Base-by-base conservation (phyloP, 2,329 filamentous ascomycete species). In the Eurotiales sp. region DNA sequence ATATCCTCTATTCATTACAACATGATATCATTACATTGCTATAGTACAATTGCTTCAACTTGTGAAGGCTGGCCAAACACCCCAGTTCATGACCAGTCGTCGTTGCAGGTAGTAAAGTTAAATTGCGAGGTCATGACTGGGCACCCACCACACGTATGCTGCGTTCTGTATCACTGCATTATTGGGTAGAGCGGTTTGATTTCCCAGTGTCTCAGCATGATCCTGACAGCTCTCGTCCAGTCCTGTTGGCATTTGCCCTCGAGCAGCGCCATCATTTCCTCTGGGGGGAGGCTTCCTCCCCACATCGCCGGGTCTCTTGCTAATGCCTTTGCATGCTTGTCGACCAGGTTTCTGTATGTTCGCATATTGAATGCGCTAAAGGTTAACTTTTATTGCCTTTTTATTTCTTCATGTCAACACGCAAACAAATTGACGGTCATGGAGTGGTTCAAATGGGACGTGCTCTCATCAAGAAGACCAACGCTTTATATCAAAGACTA, bases 191-290 rank as follows among this genome's bases (percentile, higher is more conserved):
- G 22, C 3, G 86, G 86, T 4, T 82, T 72, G 1, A 70, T 69
- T 8, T 79, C 71, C 87, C 86, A 90, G 63, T 89, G 84, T 50
- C 81, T 71, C 54, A 90, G 70, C 82, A 90, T 83, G 50, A 79
- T 80, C 30, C 77, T 71, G 22, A 89, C 69, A 1, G 85, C 86
- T 56, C 73, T 72, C 25, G 74, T 80, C 86, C 86, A 90, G 65
- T 89, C 86, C 21, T 73, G 74, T 57, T 80, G 76, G 62, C 88
- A 87, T 49, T 81, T 85, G 30, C 71, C 73, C 1, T 82, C 75
- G 27, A 90, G 76, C 64, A 83, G 77, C 4, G 76, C 69, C 1
- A 82, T 74, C 52, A 85, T 79, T 1, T 80, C 78, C 1, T 72
- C 62, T 1, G 77, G 73, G 0, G 86, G 85, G 22, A 72, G 65